phyloP scores from a whole-genome alignment of 768 basidiomycete genomes.

The Suillus cothurnatus region DNA sequence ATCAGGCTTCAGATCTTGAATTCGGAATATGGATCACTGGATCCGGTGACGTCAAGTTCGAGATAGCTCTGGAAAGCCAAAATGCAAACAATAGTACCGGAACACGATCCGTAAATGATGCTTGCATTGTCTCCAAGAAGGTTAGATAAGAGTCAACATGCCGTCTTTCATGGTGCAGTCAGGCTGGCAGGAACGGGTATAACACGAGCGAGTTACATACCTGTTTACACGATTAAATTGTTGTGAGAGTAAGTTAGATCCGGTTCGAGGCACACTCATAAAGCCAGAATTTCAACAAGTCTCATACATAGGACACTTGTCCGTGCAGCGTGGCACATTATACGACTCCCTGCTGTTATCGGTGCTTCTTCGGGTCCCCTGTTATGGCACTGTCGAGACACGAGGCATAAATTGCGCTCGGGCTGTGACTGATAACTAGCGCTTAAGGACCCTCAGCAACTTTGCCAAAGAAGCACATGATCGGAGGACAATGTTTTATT shows the following conservation, averaged over 20 bases:
- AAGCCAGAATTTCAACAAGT: neutral
- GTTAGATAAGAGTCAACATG: neutral
- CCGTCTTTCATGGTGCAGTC: too few relatives aligned
- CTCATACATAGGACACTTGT: neutral
- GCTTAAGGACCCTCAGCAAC: neutral
- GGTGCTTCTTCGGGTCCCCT: neutral
- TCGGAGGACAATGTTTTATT: neutral
- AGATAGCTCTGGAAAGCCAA: neutral
- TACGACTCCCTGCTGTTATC: neutral
- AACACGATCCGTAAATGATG: neutral
- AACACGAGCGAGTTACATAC: neutral
- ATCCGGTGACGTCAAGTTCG: neutral
- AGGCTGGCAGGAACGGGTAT: neutral
- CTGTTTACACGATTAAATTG: neutral
- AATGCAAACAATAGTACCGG: constrained; percentile 4
- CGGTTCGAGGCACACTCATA: neutral
- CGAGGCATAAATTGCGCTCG: neutral
- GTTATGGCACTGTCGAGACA: neutral
- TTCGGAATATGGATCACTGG: neutral
- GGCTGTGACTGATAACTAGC: neutral
- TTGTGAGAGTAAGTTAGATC: neutral
- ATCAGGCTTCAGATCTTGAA: constrained; percentile 5
- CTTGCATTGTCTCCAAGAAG: neutral
- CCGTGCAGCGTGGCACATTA: neutral
- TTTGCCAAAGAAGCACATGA: neutral